phyloP scores from a whole-genome alignment of 495 filamentous ascomycete genomes.

The Pseudoneurospora amorphoporcata region DNA sequence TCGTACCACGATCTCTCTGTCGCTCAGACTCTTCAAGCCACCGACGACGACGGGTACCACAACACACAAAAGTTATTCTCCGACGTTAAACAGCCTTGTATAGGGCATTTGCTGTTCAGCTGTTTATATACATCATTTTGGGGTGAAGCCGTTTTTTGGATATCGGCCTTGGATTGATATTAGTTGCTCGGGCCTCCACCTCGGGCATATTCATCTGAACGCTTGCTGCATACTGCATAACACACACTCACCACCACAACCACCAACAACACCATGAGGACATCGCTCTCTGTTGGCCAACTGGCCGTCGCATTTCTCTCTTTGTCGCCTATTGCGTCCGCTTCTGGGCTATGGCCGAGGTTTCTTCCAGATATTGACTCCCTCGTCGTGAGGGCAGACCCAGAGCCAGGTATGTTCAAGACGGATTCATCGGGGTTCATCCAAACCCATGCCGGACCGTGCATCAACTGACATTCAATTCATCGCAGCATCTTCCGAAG shows the following conservation, averaged over 20 bases:
- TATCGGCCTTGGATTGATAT: neutral
- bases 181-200: neutral
- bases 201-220: neutral
- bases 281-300: constrained; percentile 15
- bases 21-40: constrained; percentile 3
- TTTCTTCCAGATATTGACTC: constrained; percentile 28
- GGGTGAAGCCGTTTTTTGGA: neutral
- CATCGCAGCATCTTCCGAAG: constrained; percentile 9
- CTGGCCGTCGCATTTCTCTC: constrained; percentile 27
- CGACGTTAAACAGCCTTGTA: constrained; percentile 16
- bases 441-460: constrained; percentile 2
- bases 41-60: constrained; percentile 9
- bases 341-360: constrained; percentile 23
- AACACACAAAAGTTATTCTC: constrained; percentile 5
- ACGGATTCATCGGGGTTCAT: neutral
- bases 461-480: constrained; percentile 8
- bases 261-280: constrained; percentile 14
- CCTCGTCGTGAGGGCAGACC: constrained; percentile 28
- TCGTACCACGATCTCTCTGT: constrained; percentile 12
- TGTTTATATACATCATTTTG: neutral
- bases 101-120: neutral
- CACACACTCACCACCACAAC: neutral
- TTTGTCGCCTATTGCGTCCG: constrained; percentile 22
- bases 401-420: constrained; percentile 12
- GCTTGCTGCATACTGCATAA: neutral